Evolutionary conservation across 2,329 filamentous ascomycete species (phyloP), one percentile per base, ranked within the genome.

Genomic region (Curvularia sp.): DNA sequence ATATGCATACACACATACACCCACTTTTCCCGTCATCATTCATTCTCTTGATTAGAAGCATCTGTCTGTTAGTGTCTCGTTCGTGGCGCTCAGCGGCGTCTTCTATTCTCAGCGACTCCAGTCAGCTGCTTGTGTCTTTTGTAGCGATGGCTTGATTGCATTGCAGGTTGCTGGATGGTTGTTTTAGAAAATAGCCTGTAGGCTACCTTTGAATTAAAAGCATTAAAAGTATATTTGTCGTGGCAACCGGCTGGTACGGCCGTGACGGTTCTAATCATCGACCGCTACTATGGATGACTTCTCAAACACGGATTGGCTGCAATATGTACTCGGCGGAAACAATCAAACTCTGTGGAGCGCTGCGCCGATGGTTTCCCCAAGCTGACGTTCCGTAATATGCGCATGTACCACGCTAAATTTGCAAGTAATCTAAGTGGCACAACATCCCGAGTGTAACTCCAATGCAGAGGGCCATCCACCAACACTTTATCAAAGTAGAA

Each of bases 1-100:
- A 59, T 54, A 52, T 56, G 46, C 60, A 60, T 53, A 60, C 13
- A 36, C n/a, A 36, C 57, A 60, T 57, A 59, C 42, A 49, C 52
- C 21, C 46, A 54, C 47, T 49, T 55, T 56, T 55, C 49, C 45
- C 27, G 39, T 48, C 45, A 13, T 50, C 30, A 56, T 50, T 34
- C 42, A 23, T 49, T 60, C 27, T 42, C 23, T 51, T 60, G 48
- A 42, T 32, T 48, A 49, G 46, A 51, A 59, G 55, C 56, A 56
- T 32, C 21, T 30, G 57, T 52, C 47, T 55, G 41, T 43, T 28
- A 25, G 21, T 48, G 18, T 53, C 34, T 19, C 36, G 43, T 57
- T 47, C 23, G 36, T 28, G 49, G 49, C 48, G 53, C 57, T 50
- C 21, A 27, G 39, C 19, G 58, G 58, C 50, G 58, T 45, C 39